Base-by-base conservation (phyloP, 2,329 filamentous ascomycete species). In the Diaporthe batatas region DNA sequence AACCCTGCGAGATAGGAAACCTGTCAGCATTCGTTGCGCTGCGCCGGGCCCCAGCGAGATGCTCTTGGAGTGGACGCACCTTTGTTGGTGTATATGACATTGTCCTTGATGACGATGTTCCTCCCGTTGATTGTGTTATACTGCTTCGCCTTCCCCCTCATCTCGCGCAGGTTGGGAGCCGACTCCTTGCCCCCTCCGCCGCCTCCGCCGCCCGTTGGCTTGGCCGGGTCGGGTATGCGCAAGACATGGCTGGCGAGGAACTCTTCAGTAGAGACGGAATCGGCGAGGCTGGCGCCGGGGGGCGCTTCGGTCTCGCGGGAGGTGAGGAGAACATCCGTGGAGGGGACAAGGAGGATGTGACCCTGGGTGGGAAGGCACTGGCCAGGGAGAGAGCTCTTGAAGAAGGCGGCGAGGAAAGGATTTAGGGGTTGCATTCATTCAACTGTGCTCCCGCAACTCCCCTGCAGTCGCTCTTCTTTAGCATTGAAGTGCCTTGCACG, bases 331-430 rank as follows among this genome's bases (percentile, higher is more conserved):
- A 95, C 92, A 84, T 98, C 96, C 80, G 96, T 98, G 70, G 93
- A 93, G 59, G 96, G 96, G 49, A 98, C 96, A 68, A 99, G 92
- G 72, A 99, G 90, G 79, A 99, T 91, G 87, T 98, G 94, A 83
- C 97, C 94, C 83, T 96, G 93, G 76, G 95, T 90, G 71, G 96
- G 95, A 76, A 92, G 91, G 88, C 96, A 98, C 91, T 98, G 96
- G 79, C 93, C 88, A 78, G 93, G 93, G 81, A 98, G 90, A 83
- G 94, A 91, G 90, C 95, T 98, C 87, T 94, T 95, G 90, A 98
- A 98, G 91, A 99, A 98, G 89, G 96, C 95, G 88, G 94, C 92
- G 84, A 99, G 90, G 86, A 98, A 98, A 83, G 96, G 96, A 86
- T 99, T 99, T 91, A 98, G 90, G 87, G 96, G 94, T 92, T 95